Evolutionary conservation across 805 yeast genomes (phyloP).

Genomic region (Blastobotrys chiropterorum): DNA sequence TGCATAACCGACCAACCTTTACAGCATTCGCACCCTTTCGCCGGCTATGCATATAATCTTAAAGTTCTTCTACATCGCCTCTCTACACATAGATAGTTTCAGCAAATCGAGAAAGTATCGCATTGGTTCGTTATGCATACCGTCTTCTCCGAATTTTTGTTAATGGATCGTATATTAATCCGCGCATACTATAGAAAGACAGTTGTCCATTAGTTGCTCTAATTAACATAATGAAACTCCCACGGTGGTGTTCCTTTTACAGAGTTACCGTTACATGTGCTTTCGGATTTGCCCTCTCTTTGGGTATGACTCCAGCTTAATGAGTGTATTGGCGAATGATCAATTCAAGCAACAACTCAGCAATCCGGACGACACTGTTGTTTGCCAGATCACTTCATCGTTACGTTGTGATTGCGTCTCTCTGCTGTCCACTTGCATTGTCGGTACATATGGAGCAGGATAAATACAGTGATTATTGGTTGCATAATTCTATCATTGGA

Average conservation of each 20-base stretch:
- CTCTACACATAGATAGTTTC: too few species aligned
- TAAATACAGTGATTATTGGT: slow-evolving; percentile 51
- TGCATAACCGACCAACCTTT: too few species aligned
- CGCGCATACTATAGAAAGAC: too few species aligned
- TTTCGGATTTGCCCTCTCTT: slow-evolving; percentile 15
- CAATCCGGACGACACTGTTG: slow-evolving; percentile 27
- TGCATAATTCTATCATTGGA: slow-evolving; percentile 47
- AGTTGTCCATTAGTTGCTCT: too few species aligned
- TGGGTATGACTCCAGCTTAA: slow-evolving; percentile 32
- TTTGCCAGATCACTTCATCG: slow-evolving; percentile 45
- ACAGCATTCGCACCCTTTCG: too few species aligned
- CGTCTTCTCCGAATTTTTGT: too few species aligned
- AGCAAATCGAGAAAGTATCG: too few species aligned
- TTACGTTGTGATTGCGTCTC: slow-evolving; percentile 65
- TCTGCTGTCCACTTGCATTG: slow-evolving; percentile 55
- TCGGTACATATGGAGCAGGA: slow-evolving; percentile 57
- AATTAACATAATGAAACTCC: slow-evolving; percentile 1
- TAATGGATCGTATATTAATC: too few species aligned
- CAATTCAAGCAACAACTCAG: slow-evolving; percentile 60
- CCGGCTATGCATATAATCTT: too few species aligned
- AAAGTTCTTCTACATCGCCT: too few species aligned
- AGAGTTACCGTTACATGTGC: slow-evolving; percentile 4
- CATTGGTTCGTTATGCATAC: too few species aligned
- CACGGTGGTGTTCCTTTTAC: slow-evolving; percentile 1
- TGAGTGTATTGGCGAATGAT: slow-evolving; percentile 39